A percentile compares a stretch with the other conserved stretches of the same genome.
Evolutionary conservation across 2,329 filamentous ascomycete genomes (phyloP).

Genomic region (Hirsutella rhossiliensis): DNA sequence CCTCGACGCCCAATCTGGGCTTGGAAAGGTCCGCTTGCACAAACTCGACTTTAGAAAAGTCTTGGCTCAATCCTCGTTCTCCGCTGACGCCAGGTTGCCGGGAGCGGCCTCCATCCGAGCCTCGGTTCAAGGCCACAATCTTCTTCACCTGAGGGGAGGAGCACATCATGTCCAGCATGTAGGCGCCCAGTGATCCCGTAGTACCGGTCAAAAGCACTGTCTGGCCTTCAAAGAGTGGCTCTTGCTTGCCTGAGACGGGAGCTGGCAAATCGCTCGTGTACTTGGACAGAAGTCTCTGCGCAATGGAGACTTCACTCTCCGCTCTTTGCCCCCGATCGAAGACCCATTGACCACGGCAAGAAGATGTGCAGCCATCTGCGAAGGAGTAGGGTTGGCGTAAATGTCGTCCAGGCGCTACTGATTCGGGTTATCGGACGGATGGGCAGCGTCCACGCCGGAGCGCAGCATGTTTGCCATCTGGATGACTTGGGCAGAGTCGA

Average conservation of each 20-base stretch:
- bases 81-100: slow-evolving; percentile 25
- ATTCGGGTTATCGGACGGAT: slow-evolving; percentile 1
- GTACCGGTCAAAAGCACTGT: slow-evolving; percentile 77
- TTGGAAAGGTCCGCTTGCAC: slow-evolving; percentile 33
- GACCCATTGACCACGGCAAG: background rate
- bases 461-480: slow-evolving; percentile 7
- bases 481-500: slow-evolving; percentile 29
- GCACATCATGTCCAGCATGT: slow-evolving; percentile 38
- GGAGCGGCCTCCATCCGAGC: slow-evolving; percentile 18
- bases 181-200: slow-evolving; percentile 81
- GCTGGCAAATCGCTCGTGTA: slow-evolving; percentile 15
- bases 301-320: slow-evolving; percentile 3
- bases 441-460: slow-evolving; percentile 8
- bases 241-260: slow-evolving; percentile 7
- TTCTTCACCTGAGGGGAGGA: slow-evolving; percentile 9
- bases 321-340: background rate
- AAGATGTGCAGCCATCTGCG: slow-evolving; percentile 6
- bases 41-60: slow-evolving; percentile 30
- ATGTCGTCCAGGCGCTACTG: slow-evolving; percentile 12
- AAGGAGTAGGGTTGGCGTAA: slow-evolving; percentile 17
- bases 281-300: slow-evolving; percentile 10
- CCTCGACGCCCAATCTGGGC: slow-evolving; percentile 32
- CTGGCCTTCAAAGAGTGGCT: slow-evolving; percentile 15
- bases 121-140: slow-evolving; percentile 16
- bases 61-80: slow-evolving; percentile 23